Evolutionary conservation across 176 grass and related monocot genomes (phyloP).

Genomic region (Rhynchospora pubera): DNA sequence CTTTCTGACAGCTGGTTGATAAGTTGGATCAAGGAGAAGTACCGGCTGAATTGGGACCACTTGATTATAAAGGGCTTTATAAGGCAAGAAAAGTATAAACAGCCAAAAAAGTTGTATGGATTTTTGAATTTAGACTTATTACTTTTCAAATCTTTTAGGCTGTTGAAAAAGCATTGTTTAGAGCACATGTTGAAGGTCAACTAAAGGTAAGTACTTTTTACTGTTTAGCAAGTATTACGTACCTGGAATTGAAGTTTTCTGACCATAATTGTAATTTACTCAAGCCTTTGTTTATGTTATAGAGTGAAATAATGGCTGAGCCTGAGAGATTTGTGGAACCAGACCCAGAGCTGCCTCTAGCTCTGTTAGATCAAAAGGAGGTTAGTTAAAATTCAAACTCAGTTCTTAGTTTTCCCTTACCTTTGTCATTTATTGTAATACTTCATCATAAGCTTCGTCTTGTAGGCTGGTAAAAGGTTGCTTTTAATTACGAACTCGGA

Average conservation of each 20-base stretch:
- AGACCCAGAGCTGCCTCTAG: conserved; percentile 90
- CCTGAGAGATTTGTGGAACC: conserved; percentile 97
- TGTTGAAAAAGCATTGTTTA: conserved; percentile 79
- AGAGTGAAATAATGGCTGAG: conserved; percentile 95
- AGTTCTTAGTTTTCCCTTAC: conserved; percentile 17
- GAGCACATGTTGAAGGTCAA: conserved; percentile 98
- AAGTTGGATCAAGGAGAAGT: conserved; percentile 89
- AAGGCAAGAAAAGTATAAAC: conserved; percentile 36
- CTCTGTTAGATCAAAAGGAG: conserved; percentile 99
- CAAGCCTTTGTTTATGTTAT: conserved; percentile 38
- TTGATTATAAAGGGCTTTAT: conserved; percentile 86
- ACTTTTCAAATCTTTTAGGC: conserved; percentile 44
- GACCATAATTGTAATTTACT: conserved; percentile 3
- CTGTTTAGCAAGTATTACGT: neutral
- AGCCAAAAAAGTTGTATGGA: conserved; percentile 13
- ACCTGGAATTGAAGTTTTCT: neutral
- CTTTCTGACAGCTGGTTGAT: conserved; percentile 75
- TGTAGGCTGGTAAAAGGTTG: conserved; percentile 83
- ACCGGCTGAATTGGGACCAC: conserved; percentile 66
- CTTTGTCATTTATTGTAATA: neutral
- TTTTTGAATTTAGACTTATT: conserved; percentile 17
- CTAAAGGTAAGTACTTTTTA: conserved; percentile 63
- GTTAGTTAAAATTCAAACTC: conserved; percentile 21
- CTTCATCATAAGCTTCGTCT: conserved; percentile 11
- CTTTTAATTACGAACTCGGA: conserved; percentile 96